Conservation (phyloP, 768 basidiomycete species). For the Lactifluus hygrophoroides region DNA sequence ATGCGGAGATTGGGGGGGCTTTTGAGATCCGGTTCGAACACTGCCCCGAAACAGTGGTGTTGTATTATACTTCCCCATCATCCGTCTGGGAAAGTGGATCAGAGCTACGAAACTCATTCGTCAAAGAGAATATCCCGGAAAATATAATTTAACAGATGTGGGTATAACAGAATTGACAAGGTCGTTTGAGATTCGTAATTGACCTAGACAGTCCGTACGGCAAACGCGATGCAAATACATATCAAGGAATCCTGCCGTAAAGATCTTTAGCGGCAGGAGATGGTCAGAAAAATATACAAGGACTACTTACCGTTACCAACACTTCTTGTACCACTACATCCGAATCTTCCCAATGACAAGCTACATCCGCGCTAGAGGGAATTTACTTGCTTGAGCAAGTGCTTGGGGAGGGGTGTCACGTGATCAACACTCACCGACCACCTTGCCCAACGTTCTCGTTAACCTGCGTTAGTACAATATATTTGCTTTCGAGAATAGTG, state of each 20-base stretch:
- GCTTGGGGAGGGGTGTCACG: neutral
- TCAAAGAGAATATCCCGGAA: neutral
- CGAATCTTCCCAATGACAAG: conserved; percentile 83
- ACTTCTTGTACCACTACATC: conserved; percentile 74
- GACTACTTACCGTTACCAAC: conserved; percentile 58
- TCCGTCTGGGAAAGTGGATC: neutral
- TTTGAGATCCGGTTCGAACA: neutral
- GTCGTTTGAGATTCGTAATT: neutral
- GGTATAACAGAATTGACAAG: conserved; percentile 13
- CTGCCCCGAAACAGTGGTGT: neutral
- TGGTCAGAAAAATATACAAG: conserved; percentile 5
- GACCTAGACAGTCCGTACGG: conserved; percentile 39
- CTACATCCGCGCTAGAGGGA: conserved; percentile 58
- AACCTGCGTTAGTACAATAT: conserved; percentile 77
- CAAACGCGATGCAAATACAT: conserved; percentile 57
- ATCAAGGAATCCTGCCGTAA: conserved; percentile 56
- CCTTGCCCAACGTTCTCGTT: conserved; percentile 81
- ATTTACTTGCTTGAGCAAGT: conserved; percentile 9
- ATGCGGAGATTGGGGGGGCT: conserved; percentile 9
- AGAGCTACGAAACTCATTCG: conserved; percentile 1
- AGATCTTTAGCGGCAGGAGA: conserved; percentile 9
- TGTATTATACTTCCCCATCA: neutral
- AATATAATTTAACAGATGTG: conserved; percentile 13
- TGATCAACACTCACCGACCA: conserved; percentile 49
- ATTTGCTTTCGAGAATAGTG: conserved; percentile 50